Evolutionary conservation across 139 green algal species (phyloP), one percentile per base, ranked within the genome.

Genomic region (Chlorella sorokiniana): DNA sequence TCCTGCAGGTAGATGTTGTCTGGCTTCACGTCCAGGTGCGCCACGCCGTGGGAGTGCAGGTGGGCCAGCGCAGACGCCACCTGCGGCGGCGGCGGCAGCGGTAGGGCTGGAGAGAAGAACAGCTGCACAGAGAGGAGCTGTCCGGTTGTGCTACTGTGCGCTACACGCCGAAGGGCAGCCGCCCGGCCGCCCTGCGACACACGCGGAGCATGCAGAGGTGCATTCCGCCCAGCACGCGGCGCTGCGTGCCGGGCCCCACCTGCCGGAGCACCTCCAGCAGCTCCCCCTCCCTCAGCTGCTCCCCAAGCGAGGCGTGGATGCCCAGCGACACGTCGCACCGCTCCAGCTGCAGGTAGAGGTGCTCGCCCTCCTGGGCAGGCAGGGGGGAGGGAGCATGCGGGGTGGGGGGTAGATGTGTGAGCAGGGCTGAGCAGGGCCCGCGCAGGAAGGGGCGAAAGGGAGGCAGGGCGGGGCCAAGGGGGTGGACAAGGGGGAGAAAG

Each of bases 1-100:
- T 81, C 74, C 31, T 45, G 38, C n/a, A 83, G 52, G 70, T 87
- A 96, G 48, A 99, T 96, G 86, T 99, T 99, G 81, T 97, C 94
- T 1, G 96, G 96, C 88, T 99, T 99, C 5, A 99, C 79, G 82
- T 99, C 96, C 84, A 99, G 78, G 88, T 99, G 96, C 0, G 91
- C 95, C 33, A 99, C 87, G 42, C 91, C 91, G 35, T 86, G 75
- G 1, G 82, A 71, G 85, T 99, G 96, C 67, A 98, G 82, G 86
- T 95, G 91, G 65, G 90, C 76, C 35, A 99, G 87, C 25, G 92
- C 96, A 0, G 86, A 81, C 2, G 87, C 88, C 77, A 95, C 90
- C 91, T 95, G 48, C 11, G 63, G 25, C 4, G 1, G 0, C 10
- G 44, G 42, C 23, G 64, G 64, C 2, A 61, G 41, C 25, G 31